These are phyloP conservation scores for Tulasnella sp. DNA, from an alignment of 768 basidiomycete species.

Conservation along the genomic window DNA sequence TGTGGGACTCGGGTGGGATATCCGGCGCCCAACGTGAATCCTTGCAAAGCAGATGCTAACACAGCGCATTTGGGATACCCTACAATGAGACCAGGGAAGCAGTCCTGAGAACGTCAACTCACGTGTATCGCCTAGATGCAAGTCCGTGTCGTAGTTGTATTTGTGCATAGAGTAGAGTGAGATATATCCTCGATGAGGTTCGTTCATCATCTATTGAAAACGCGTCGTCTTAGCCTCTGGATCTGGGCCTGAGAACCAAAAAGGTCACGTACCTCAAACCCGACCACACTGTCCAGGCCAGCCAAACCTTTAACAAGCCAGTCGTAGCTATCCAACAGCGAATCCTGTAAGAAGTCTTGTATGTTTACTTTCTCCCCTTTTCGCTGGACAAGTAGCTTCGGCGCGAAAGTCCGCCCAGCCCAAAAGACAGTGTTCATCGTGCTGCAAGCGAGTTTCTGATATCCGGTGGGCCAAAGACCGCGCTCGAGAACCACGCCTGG, in stretches of 20 bases:
- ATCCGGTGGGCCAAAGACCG: conserved; percentile 88
- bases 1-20: conserved; percentile 65
- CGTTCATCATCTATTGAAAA: conserved; percentile 70
- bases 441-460: conserved; percentile 83
- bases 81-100: not conserved
- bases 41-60: conserved; percentile 73
- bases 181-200: conserved; percentile 90
- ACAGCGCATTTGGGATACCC: not conserved
- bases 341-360: conserved; percentile 72
- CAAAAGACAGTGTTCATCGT: conserved; percentile 46
- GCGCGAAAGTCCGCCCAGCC: conserved; percentile 39
- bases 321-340: conserved; percentile 71
- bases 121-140: conserved; percentile 74
- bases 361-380: conserved; percentile 47
- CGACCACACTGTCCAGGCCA: conserved; percentile 66
- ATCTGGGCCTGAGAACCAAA: not conserved
- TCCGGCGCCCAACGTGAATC: conserved; percentile 87
- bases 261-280: conserved; percentile 62
- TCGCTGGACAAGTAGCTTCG: conserved; percentile 46
- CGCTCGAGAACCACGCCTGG: conserved; percentile 66
- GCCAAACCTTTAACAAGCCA: conserved; percentile 55
- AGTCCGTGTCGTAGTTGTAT: conserved; percentile 91
- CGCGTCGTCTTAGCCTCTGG: not conserved
- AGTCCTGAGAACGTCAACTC: conserved; percentile 27
- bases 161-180: conserved; percentile 66